These are phyloP conservation scores for Dichotomopilus funicola DNA, from an alignment of 2,329 filamentous ascomycete species.

Conservation along the genomic window DNA sequence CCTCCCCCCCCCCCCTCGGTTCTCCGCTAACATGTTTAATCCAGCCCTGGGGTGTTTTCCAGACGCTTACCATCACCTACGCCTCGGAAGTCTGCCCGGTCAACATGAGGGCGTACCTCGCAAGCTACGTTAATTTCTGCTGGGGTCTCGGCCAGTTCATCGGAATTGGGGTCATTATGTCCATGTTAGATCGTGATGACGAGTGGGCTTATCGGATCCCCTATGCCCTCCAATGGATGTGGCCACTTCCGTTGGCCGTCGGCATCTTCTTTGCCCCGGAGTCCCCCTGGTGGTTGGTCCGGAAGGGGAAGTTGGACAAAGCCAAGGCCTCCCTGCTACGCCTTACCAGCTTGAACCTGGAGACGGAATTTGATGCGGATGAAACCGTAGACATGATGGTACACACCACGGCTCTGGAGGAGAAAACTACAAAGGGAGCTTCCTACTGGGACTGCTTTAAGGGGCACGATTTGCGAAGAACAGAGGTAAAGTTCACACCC, in stretches of 20 bases:
- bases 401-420: slow-evolving; percentile 76
- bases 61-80: slow-evolving; percentile 54
- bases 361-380: slow-evolving; percentile 70
- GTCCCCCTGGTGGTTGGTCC: slow-evolving; percentile 71
- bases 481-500: slow-evolving; percentile 40
- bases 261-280: slow-evolving; percentile 64
- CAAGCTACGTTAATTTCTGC: slow-evolving; percentile 71
- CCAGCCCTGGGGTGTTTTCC: slow-evolving; percentile 38
- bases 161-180: slow-evolving; percentile 65
- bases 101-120: slow-evolving; percentile 63
- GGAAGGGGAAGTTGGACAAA: slow-evolving; percentile 55
- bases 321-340: slow-evolving; percentile 61
- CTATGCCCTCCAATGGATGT: slow-evolving; percentile 72
- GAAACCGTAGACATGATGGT: slow-evolving; percentile 91
- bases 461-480: slow-evolving; percentile 69
- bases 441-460: slow-evolving; percentile 79
- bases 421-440: slow-evolving; percentile 65
- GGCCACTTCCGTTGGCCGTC: slow-evolving; percentile 60
- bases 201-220: slow-evolving; percentile 62
- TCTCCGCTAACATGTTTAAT: slow-evolving; percentile 3
- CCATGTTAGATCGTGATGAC: slow-evolving; percentile 58
- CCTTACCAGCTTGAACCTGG: slow-evolving; percentile 54
- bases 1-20: background rate
- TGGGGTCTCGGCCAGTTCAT: slow-evolving; percentile 72
- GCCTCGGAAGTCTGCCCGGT: slow-evolving; percentile 68